Evolutionary conservation across 179 eudicot genomes (phyloP).

Genomic region (Actinidia arguta): DNA sequence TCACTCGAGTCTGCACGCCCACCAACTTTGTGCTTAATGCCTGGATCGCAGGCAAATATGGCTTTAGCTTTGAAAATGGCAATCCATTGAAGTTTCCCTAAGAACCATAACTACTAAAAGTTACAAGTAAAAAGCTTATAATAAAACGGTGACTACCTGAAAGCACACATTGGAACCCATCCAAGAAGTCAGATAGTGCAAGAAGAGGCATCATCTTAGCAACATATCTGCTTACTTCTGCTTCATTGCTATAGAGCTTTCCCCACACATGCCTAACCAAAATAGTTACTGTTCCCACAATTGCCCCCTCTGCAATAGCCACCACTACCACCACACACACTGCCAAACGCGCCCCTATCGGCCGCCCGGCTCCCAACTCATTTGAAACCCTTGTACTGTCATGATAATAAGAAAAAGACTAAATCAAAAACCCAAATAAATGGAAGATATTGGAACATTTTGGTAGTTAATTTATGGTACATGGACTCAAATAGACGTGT

Average conservation of each 20-base stretch:
- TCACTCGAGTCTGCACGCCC: no score
- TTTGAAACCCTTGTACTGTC: conserved; percentile 77
- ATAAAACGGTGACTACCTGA: conserved; percentile 44
- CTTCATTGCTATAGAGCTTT: conserved; percentile 60
- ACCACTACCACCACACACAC: conserved; percentile 47
- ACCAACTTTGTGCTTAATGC: no score
- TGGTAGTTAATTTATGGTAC: no score
- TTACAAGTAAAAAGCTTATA: background rate
- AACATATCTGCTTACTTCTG: conserved; percentile 60
- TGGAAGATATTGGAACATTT: background rate
- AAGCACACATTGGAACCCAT: conserved; percentile 69
- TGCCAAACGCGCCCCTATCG: conserved; percentile 61
- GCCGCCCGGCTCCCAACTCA: conserved; percentile 71
- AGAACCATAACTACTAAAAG: no score
- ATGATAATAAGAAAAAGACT: background rate
- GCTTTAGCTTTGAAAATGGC: no score
- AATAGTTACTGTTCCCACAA: conserved; percentile 50
- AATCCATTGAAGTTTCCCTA: no score
- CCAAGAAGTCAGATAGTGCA: conserved; percentile 65
- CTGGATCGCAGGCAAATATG: no score
- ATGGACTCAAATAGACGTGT: no score
- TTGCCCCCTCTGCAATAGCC: conserved; percentile 52
- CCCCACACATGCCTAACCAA: conserved; percentile 63
- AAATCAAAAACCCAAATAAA: background rate
- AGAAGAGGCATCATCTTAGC: conserved; percentile 66